Evolutionary conservation across 2,329 filamentous ascomycete genomes (phyloP).

Genomic region (Cladosporium colombiae): DNA sequence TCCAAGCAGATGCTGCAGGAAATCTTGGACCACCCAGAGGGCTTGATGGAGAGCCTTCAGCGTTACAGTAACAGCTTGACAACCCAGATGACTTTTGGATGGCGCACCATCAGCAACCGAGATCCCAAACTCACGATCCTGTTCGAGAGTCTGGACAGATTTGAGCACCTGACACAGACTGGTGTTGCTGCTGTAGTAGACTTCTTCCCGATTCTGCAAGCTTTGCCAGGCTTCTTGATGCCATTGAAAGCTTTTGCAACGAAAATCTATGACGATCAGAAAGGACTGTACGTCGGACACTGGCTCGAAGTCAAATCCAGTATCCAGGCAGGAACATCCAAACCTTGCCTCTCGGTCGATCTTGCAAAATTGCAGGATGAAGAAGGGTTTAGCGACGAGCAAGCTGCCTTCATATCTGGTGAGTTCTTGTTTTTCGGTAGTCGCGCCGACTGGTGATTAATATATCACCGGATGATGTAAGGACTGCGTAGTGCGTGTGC

Average conservation of each 20-base stretch:
- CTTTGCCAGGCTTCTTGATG: conserved; percentile 42
- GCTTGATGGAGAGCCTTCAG: conserved; percentile 48
- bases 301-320: conserved; percentile 9
- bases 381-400: conserved; percentile 21
- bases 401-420: conserved; percentile 19
- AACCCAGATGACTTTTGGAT: conserved; percentile 50
- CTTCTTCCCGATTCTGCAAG: conserved; percentile 46
- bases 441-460: no score
- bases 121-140: conserved; percentile 46
- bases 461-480: no score
- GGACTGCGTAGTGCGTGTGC: no score
- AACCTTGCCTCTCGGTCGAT: conserved; percentile 14
- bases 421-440: no score
- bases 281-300: background rate
- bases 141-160: conserved; percentile 44
- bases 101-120: conserved; percentile 41
- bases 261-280: conserved; percentile 10
- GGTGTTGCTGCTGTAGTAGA: conserved; percentile 47
- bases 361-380: conserved; percentile 21
- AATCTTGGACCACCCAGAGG: conserved; percentile 46
- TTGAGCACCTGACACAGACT: conserved; percentile 43
- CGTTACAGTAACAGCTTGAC: conserved; percentile 51
- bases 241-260: conserved; percentile 20
- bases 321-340: background rate
- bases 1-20: conserved; percentile 54